Conservation (phyloP, 2,329 filamentous ascomycete genomes). For the Exophiala lecanii-corni region DNA sequence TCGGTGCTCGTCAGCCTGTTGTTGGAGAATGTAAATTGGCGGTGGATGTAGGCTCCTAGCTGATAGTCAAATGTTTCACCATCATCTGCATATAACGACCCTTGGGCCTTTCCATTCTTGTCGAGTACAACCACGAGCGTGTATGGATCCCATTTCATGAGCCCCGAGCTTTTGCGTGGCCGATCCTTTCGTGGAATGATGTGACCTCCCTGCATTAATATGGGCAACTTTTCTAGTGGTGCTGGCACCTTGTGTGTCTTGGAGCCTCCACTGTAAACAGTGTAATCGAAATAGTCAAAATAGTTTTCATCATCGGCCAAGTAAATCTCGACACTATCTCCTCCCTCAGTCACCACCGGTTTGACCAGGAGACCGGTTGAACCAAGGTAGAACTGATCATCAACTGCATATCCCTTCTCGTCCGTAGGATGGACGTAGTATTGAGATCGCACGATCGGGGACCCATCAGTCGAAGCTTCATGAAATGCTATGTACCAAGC, state of each 20-base stretch:
- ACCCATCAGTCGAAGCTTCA: conserved; percentile 74
- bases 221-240: conserved; percentile 77
- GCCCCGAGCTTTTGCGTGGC: conserved; percentile 74
- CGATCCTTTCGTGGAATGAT: conserved; percentile 86
- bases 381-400: conserved; percentile 91
- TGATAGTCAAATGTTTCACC: conserved; percentile 89
- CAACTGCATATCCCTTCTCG: conserved; percentile 79
- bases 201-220: conserved; percentile 90
- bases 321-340: conserved; percentile 71
- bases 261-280: conserved; percentile 66
- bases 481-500: conserved; percentile 98
- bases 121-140: conserved; percentile 76
- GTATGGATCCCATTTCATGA: conserved; percentile 95
- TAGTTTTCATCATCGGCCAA: conserved; percentile 85
- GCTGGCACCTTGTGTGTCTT: conserved; percentile 66
- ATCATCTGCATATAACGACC: conserved; percentile 86
- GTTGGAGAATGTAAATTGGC: conserved; percentile 63
- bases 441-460: conserved; percentile 84
- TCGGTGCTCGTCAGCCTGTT: conserved; percentile 66
- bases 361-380: conserved; percentile 87
- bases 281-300: conserved; percentile 92
- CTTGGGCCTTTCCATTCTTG: conserved; percentile 66
- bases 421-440: conserved; percentile 87
- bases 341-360: conserved; percentile 75
- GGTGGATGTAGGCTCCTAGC: conserved; percentile 81